phyloP scores from a whole-genome alignment of 2,329 filamentous ascomycete species.

The Magnaporthiopsis incrustans region DNA sequence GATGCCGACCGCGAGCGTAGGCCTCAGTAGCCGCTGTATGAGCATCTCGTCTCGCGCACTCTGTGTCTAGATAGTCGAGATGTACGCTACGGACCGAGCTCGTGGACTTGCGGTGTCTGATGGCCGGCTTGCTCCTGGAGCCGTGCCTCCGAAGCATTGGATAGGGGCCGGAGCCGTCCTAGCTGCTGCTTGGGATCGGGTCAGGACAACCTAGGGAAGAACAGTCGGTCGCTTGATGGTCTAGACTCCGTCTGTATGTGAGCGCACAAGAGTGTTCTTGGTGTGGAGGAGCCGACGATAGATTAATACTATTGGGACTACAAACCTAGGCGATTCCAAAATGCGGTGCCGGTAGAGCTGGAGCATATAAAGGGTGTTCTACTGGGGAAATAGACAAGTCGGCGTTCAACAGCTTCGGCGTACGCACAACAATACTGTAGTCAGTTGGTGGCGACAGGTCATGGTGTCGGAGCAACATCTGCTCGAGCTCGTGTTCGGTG shows the following conservation, averaged over 20 bases:
- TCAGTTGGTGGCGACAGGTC: not conserved
- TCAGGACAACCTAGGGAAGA: not conserved
- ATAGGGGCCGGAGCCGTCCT: not conserved
- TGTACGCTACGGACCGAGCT: slow-evolving; percentile 37
- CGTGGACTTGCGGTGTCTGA: slow-evolving; percentile 46
- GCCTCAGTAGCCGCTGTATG: slow-evolving; percentile 55
- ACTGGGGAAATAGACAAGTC: not conserved
- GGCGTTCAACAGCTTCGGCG: not conserved
- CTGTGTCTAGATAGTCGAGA: slow-evolving; percentile 41
- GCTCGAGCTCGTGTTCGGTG: not conserved
- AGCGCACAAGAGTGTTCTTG: not conserved
- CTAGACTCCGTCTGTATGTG: not conserved
- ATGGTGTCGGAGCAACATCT: not conserved
- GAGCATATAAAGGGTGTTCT: not conserved
- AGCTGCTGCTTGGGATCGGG: too few species aligned
- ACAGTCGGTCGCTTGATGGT: not conserved
- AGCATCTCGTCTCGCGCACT: slow-evolving; percentile 48
- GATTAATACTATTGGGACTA: not conserved
- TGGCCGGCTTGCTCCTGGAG: slow-evolving; percentile 32
- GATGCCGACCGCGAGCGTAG: slow-evolving; percentile 43
- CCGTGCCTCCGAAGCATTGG: slow-evolving; percentile 44
- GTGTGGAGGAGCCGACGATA: not conserved
- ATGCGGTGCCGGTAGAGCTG: not conserved
- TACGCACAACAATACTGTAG: not conserved
- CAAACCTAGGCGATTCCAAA: not conserved